phyloP scores from a whole-genome alignment of 441 rosid species.

The Dalechampia spathulata region DNA sequence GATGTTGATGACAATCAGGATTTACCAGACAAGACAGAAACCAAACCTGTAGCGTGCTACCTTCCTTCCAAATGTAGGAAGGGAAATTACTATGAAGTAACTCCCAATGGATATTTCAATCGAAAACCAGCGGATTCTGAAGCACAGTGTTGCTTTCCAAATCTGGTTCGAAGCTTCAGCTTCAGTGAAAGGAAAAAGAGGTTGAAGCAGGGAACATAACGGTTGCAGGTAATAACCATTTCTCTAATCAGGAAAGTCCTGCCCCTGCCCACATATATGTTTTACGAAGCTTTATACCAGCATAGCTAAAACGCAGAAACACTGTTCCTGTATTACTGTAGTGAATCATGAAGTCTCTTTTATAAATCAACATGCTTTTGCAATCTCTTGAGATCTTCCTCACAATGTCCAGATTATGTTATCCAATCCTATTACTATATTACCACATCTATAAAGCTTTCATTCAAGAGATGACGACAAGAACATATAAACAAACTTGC shows the following conservation, averaged over 20 bases:
- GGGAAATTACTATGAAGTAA: constrained; percentile 16
- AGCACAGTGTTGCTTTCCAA: constrained; percentile 46
- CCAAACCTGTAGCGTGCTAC: constrained; percentile 9
- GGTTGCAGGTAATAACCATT: constrained; percentile 8
- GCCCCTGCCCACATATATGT: background rate
- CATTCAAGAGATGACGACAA: too few species aligned
- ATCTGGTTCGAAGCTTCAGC: constrained; percentile 38
- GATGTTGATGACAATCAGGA: constrained; percentile 5
- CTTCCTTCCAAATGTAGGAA: constrained; percentile 13
- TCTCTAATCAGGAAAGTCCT: background rate
- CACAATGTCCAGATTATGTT: too few species aligned
- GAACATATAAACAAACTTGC: too few species aligned
- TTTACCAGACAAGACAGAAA: constrained; percentile 12
- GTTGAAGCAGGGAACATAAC: constrained; percentile 15
- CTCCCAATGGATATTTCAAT: constrained; percentile 9
- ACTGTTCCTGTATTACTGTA: background rate
- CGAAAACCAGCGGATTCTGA: constrained; percentile 23
- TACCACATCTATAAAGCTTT: too few species aligned
- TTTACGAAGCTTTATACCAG: too few species aligned
- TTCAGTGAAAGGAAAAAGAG: constrained; percentile 38
- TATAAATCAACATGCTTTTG: background rate
- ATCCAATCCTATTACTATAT: too few species aligned
- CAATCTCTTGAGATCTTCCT: background rate
- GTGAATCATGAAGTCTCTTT: background rate
- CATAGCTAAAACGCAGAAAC: constrained; percentile 3